A percentile compares a stretch with the other conserved stretches of the same genome.
Conservation (phyloP, 2,329 filamentous ascomycete species). For the Nemania sp. region DNA sequence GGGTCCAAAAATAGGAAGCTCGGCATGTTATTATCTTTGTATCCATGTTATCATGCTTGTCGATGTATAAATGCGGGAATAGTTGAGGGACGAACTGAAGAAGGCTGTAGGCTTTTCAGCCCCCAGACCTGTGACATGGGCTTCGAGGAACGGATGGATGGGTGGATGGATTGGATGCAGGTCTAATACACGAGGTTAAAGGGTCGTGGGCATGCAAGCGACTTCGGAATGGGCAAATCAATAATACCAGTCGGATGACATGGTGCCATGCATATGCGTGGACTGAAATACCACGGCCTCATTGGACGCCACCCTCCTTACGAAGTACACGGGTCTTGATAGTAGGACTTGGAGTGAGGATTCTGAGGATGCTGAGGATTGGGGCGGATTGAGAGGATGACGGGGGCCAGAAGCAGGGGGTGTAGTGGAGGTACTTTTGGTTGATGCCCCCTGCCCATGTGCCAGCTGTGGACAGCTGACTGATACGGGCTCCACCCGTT, state of each 20-base stretch:
- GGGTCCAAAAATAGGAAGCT: neutral
- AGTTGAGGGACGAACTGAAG: too few species aligned
- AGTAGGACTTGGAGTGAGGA: neutral
- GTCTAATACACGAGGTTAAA: neutral
- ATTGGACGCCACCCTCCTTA: neutral
- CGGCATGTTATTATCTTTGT: neutral
- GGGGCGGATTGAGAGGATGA: too few species aligned
- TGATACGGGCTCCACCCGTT: too few species aligned
- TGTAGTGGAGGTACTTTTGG: too few species aligned
- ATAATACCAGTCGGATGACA: neutral
- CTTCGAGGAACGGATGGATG: neutral
- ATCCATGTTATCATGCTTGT: too few species aligned
- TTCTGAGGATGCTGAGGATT: too few species aligned
- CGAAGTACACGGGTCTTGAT: neutral
- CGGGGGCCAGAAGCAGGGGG: too few species aligned
- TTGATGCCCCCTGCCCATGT: too few species aligned
- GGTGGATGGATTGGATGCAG: neutral
- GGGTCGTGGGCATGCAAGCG: neutral
- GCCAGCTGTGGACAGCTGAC: too few species aligned
- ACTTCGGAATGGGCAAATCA: neutral
- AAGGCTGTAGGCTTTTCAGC: too few species aligned
- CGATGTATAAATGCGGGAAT: too few species aligned
- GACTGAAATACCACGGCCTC: neutral
- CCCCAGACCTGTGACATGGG: neutral
- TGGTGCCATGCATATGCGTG: slow-evolving; percentile 1